Evolutionary conservation across 2,329 filamentous ascomycete species (phyloP), one percentile per base, ranked within the genome.

Genomic region (Shiraia bambusicola): DNA sequence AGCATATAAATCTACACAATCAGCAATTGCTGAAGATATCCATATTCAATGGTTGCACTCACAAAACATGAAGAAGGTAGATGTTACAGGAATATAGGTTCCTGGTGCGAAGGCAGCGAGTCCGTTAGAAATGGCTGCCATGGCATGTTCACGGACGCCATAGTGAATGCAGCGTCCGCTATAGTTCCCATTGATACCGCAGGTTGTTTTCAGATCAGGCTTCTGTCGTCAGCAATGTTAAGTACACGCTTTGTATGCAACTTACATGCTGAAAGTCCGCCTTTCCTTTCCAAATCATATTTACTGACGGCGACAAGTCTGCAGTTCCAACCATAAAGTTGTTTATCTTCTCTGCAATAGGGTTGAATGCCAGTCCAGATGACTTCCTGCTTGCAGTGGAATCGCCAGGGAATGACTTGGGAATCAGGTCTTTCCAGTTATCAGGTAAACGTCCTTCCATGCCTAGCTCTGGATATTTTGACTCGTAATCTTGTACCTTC

Each of bases 291-390:
- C 76, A 81, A 22, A 72, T 74, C 77, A 82, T 80, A 54, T 61
- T 63, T 26, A 59, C 51, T 2, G 54, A 54, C 76, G 84, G 73
- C 78, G 60, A 86, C 68, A 54, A 67, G 69, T 82, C 85, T 28
- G 46, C 37, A 6, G 45, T 55, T 76, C 87, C 73, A 79, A 95
- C 89, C 73, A 93, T 85, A 86, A 97, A 97, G 61, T 77, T 77
- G 80, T 96, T 96, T 59, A 96, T 73, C 72, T 95, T 90, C 65
- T 96, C 86, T 43, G 78, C 76, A 3, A 81, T 61, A 0, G 78
- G 77, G 47, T 81, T 81, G 50, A 72, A 74, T 1, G 76, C 71
- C 3, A 78, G 52, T 0, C 76, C 76, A 5, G 74, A 70, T 0
- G 75, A 76, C 49, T 77, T 77, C 36, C 77, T 67, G 2, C 76